Evolutionary conservation across 768 basidiomycete genomes (phyloP).

Genomic region (Galerina marginata): DNA sequence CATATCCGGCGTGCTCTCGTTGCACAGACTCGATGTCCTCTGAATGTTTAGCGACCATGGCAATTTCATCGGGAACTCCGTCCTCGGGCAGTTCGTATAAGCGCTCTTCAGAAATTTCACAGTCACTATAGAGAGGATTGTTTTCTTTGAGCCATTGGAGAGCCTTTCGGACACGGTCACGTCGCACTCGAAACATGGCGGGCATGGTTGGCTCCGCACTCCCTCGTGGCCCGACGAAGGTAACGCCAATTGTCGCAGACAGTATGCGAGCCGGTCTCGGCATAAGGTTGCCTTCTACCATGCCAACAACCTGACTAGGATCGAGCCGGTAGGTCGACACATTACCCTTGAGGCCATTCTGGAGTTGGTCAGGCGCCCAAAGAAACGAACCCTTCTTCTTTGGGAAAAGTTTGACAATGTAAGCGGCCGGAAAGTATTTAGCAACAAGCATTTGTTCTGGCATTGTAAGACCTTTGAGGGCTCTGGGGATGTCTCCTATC

Average conservation of each 20-base stretch:
- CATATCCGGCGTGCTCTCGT: constrained; percentile 36
- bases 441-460: constrained; percentile 37
- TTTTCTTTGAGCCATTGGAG: constrained; percentile 18
- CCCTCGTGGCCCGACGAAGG: constrained; percentile 17
- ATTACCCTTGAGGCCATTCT: constrained; percentile 21
- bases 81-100: constrained; percentile 34
- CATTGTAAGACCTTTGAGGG: constrained; percentile 29
- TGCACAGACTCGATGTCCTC: constrained; percentile 19
- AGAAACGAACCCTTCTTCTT: constrained; percentile 19
- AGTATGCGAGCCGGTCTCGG: constrained; percentile 6
- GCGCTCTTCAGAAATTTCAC: constrained; percentile 10
- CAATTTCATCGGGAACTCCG: constrained; percentile 36
- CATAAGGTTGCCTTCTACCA: not conserved
- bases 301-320: constrained; percentile 14
- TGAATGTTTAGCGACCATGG: constrained; percentile 19
- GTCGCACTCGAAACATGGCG: constrained; percentile 20
- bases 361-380: constrained; percentile 24
- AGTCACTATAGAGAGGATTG: constrained; percentile 17
- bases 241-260: constrained; percentile 16
- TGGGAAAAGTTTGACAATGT: constrained; percentile 33
- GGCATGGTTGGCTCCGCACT: constrained; percentile 5
- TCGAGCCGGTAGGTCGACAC: constrained; percentile 37
- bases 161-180: constrained; percentile 1
- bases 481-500: constrained; percentile 34
- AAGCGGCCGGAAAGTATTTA: constrained; percentile 29